phyloP scores from a whole-genome alignment of 257 asterid species.

The Anisodus acutangulus region DNA sequence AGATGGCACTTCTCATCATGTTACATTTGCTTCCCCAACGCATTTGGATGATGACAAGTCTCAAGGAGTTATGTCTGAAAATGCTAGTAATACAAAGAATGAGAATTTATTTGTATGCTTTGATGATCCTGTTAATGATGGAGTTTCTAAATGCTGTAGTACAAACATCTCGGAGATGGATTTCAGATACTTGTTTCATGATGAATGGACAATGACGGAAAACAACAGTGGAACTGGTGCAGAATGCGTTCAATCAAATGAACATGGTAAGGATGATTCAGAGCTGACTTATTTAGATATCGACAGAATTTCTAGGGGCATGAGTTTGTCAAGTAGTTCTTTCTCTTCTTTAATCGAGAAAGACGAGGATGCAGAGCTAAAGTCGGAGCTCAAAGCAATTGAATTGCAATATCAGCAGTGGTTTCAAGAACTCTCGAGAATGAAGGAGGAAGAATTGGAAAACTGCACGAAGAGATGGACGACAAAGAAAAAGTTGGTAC shows the following conservation, averaged over 20 bases:
- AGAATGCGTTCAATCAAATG: slow-evolving; percentile 15
- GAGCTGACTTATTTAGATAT: slow-evolving; percentile 33
- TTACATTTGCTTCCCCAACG: slow-evolving; percentile 11
- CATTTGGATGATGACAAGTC: slow-evolving; percentile 40
- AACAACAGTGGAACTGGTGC: slow-evolving; percentile 22
- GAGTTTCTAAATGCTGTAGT: slow-evolving; percentile 35
- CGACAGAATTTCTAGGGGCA: slow-evolving; percentile 28
- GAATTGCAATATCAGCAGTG: slow-evolving; percentile 44
- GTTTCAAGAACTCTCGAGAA: slow-evolving; percentile 39
- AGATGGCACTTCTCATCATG: slow-evolving; percentile 32
- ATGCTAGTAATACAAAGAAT: slow-evolving; percentile 34
- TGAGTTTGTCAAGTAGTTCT: slow-evolving; percentile 40
- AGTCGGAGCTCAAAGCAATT: slow-evolving; percentile 42
- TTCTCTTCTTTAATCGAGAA: slow-evolving; percentile 36
- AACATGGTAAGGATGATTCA: slow-evolving; percentile 29
- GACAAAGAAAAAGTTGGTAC: slow-evolving; percentile 31
- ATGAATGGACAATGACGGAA: slow-evolving; percentile 42
- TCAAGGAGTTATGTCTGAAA: slow-evolving; percentile 42
- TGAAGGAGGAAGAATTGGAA: slow-evolving; percentile 49
- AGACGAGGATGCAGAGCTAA: slow-evolving; percentile 35
- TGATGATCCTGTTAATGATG: slow-evolving; percentile 25
- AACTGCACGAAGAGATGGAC: slow-evolving; percentile 53
- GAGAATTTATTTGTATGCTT: slow-evolving; percentile 28
- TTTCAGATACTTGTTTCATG: slow-evolving; percentile 39
- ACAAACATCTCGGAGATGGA: slow-evolving; percentile 49